phyloP scores from a whole-genome alignment of 805 yeast species.

The Scheffersomyces lignosus region DNA sequence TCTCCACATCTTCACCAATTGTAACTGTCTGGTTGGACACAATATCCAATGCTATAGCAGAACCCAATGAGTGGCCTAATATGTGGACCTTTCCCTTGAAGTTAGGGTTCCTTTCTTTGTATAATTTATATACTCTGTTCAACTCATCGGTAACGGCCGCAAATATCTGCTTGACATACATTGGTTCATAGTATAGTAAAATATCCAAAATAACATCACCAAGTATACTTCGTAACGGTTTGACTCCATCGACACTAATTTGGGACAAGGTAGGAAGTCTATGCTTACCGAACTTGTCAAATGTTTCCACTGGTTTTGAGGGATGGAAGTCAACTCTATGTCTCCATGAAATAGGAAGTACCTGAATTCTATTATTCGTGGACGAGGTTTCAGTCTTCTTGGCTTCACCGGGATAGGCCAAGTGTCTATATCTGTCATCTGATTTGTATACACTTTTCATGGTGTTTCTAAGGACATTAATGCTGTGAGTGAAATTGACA shows the following conservation, averaged over 20 bases:
- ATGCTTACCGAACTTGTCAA: constrained; percentile 36
- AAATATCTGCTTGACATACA: constrained; percentile 61
- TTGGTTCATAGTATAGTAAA: constrained; percentile 70
- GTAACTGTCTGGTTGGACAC: constrained; percentile 48
- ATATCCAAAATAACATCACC: constrained; percentile 89
- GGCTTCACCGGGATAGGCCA: constrained; percentile 33
- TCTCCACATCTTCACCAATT: constrained; percentile 14
- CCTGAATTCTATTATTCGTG: constrained; percentile 67
- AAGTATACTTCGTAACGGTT: constrained; percentile 70
- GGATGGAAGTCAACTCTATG: constrained; percentile 67
- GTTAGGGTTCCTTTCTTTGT: constrained; percentile 61
- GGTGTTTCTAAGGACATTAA: constrained; percentile 61
- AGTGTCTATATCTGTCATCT: constrained; percentile 36
- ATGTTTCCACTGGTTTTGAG: constrained; percentile 36
- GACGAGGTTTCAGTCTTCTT: constrained; percentile 13
- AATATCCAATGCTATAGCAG: constrained; percentile 79
- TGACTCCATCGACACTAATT: constrained; percentile 75
- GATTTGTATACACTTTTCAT: constrained; percentile 50
- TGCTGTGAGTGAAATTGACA: constrained; percentile 84
- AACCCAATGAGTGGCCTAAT: constrained; percentile 90
- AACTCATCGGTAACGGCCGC: constrained; percentile 61
- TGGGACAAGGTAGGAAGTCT: constrained; percentile 65
- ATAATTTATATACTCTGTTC: constrained; percentile 60
- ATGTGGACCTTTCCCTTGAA: constrained; percentile 82
- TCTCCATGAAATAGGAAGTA: constrained; percentile 91